A percentile compares a stretch with the other conserved stretches of the same genome.
Conservation (phyloP, 345 rosid species). For the Moringa oleifera region DNA sequence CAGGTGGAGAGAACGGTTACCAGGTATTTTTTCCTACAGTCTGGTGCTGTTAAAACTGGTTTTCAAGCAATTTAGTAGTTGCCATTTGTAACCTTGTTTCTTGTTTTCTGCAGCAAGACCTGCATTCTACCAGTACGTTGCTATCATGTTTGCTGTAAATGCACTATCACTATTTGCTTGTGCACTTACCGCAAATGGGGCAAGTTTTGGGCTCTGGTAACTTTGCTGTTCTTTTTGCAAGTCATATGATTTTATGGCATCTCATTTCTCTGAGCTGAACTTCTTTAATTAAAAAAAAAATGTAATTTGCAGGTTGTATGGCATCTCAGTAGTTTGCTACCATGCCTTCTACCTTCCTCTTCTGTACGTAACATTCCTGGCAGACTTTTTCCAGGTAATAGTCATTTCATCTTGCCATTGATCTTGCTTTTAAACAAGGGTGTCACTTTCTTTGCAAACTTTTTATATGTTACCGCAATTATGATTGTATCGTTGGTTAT, state of each 20-base stretch:
- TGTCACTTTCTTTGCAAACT: neutral
- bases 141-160: slow-evolving; percentile 59
- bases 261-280: neutral
- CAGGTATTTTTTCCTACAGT: slow-evolving; percentile 41
- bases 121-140: slow-evolving; percentile 72
- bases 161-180: slow-evolving; percentile 59
- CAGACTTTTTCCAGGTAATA: slow-evolving; percentile 91
- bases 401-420: neutral
- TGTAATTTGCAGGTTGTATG: slow-evolving; percentile 64
- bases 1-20: slow-evolving; percentile 77
- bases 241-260: neutral
- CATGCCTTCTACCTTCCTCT: slow-evolving; percentile 86
- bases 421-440: too few species aligned
- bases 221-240: neutral
- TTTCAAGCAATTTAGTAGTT: neutral
- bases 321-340: slow-evolving; percentile 59
- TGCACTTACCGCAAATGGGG: slow-evolving; percentile 52
- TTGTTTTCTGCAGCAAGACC: slow-evolving; percentile 68
- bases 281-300: neutral
- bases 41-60: neutral
- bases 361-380: slow-evolving; percentile 62
- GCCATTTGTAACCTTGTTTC: slow-evolving; percentile 7
- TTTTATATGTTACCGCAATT: neutral
- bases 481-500: slow-evolving; percentile 8
- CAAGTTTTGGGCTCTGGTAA: slow-evolving; percentile 81